Evolutionary conservation across 345 rosid genomes (phyloP).

Genomic region (Brassica rapa): DNA sequence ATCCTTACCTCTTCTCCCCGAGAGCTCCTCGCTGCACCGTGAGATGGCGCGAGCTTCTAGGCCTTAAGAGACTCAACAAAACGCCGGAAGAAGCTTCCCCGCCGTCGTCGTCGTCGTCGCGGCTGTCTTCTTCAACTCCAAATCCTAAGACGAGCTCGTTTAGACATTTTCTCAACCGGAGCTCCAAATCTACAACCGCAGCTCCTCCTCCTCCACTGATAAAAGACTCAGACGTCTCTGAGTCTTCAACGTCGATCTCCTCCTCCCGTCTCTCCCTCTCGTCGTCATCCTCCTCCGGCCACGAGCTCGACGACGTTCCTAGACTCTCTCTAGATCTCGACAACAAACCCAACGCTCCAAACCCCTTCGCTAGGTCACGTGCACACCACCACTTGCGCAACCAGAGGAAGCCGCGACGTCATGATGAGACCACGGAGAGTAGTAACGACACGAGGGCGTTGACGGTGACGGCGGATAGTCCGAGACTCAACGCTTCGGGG

Average conservation of each 20-base stretch:
- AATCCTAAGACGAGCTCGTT: slow-evolving; percentile 54
- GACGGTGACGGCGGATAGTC: slow-evolving; percentile 87
- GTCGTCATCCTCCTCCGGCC: slow-evolving; percentile 87
- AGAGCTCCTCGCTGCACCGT: slow-evolving; percentile 85
- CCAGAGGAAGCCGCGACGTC: slow-evolving; percentile 65
- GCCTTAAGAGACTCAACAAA: slow-evolving; percentile 61
- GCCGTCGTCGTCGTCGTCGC: slow-evolving; percentile 36
- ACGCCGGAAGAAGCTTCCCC: slow-evolving; percentile 25
- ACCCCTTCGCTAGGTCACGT: slow-evolving; percentile 58
- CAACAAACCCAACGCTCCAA: slow-evolving; percentile 66
- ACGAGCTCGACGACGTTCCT: slow-evolving; percentile 82
- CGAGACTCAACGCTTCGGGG: slow-evolving; percentile 92
- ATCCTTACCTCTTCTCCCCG: slow-evolving; percentile 69
- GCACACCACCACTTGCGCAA: slow-evolving; percentile 43
- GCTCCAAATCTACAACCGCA: slow-evolving; percentile 54
- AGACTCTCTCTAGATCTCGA: slow-evolving; percentile 83
- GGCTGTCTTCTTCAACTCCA: slow-evolving; percentile 34
- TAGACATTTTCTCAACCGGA: slow-evolving; percentile 67
- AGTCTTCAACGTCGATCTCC: slow-evolving; percentile 56
- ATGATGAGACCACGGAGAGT: slow-evolving; percentile 43
- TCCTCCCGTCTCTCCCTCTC: slow-evolving; percentile 85
- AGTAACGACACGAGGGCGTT: slow-evolving; percentile 49
- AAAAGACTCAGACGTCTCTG: slow-evolving; percentile 58
- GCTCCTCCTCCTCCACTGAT: slow-evolving; percentile 33
- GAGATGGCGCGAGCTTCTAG: slow-evolving; percentile 88